A percentile compares a stretch with the other conserved stretches of the same genome.
Evolutionary conservation across 139 green algal genomes (phyloP).

Genomic region (Chara braunii): DNA sequence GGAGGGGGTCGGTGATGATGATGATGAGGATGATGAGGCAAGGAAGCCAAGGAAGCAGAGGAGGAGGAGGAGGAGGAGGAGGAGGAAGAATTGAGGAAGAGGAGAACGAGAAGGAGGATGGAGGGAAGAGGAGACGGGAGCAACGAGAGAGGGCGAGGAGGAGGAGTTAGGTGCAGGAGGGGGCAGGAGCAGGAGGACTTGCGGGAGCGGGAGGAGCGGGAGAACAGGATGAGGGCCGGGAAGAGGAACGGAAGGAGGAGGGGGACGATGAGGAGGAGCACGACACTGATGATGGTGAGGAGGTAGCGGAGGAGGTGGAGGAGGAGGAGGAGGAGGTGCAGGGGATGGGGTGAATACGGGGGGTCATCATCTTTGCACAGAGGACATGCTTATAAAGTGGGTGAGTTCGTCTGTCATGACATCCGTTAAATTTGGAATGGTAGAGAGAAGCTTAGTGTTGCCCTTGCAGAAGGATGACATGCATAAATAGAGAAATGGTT

Average conservation of each 20-base stretch:
- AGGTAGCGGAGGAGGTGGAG: not conserved
- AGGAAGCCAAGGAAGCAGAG: not conserved
- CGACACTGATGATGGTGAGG: not conserved
- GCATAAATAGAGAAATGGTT: too few species aligned
- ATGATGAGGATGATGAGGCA: not conserved
- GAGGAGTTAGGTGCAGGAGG: not conserved
- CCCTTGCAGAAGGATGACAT: too few species aligned
- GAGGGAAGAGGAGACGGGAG: not conserved
- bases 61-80: not conserved
- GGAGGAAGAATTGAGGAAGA: not conserved
- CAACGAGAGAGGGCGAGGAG: not conserved
- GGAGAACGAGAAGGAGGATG: not conserved
- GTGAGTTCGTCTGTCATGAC: too few species aligned
- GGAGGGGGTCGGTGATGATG: not conserved
- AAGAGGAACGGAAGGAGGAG: not conserved
- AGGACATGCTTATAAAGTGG: too few species aligned
- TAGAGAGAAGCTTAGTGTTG: too few species aligned
- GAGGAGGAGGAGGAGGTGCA: not conserved
- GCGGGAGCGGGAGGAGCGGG: not conserved
- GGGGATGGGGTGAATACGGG: too few species aligned
- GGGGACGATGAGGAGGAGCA: not conserved
- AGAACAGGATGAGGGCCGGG: not conserved
- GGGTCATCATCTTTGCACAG: too few species aligned
- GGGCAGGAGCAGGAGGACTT: not conserved
- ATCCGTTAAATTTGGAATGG: too few species aligned